Base-by-base conservation (phyloP, 176 grass and related monocot genomes). In the Bothriochloa decipiens region DNA sequence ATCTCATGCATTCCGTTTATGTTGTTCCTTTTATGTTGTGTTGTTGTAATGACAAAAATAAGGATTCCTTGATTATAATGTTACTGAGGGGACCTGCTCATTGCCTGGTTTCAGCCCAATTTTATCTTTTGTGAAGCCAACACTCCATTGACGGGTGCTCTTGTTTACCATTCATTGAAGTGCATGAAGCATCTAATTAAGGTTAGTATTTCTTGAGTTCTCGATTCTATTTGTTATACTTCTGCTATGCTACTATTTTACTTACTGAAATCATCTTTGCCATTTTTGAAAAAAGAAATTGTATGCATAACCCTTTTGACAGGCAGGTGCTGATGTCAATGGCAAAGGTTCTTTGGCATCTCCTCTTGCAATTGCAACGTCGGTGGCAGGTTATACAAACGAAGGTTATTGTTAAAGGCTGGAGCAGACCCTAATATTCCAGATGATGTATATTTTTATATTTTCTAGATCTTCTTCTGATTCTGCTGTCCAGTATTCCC, bases 241-340 rank as follows among this genome's bases (percentile, higher is more conserved):
- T 22, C 64, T 75, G 2, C 9, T 29, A 55, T 72, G 35, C 14
- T 71, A 11, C 18, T 22, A 79, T 71, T 86, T 72, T 72, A 8
- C 39, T n/a, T 72, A 50, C 14, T 72, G 4, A 18, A n/a, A 57
- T 7, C 6, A 70, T 55, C 1, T 33, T 17, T 73, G 53, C 11
- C 18, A 64, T 49, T 49, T 49, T 50, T 25, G 26, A 16, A 76
- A 28, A 73, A 63, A 4, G 50, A 45, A 36, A 17, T 63, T 63
- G 12, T 67, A 63, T 33, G 12, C 46, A 61, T 12, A 61, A n/a
- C n/a, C 4, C 17, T 85, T 70, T 79, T 50, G 29, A 71, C 76
- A 88, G 86, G 80, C 79, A 42, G 86, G 86, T 77, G 86, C 80
- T 3, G 80, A 88, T 78, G 80, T 88, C 18, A 78, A 88, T 63